phyloP scores from a whole-genome alignment of 495 filamentous ascomycete species.

The Neohortaea acidophila region DNA sequence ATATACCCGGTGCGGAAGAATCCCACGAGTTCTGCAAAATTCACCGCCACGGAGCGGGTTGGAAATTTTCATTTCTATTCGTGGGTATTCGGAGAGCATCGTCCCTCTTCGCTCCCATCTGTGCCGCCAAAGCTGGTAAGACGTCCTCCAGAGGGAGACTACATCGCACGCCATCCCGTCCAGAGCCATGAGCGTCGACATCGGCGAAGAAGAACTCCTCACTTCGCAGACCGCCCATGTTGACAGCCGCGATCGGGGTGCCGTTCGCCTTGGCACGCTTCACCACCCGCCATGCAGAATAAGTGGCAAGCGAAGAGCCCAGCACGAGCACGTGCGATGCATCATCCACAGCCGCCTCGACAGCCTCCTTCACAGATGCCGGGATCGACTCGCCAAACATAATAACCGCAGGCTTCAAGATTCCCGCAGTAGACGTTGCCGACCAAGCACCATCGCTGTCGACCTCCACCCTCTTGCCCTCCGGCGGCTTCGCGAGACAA shows the following conservation, averaged over 20 bases:
- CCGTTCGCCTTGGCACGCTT: slow-evolving; percentile 65
- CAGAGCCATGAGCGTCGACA: slow-evolving; percentile 13
- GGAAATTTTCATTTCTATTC: neutral
- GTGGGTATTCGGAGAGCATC: neutral
- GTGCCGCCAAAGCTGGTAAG: slow-evolving; percentile 21
- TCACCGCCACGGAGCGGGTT: slow-evolving; percentile 5
- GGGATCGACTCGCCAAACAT: slow-evolving; percentile 93
- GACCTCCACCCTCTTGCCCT: slow-evolving; percentile 51
- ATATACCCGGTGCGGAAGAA: too few species aligned
- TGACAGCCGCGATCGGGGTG: slow-evolving; percentile 54
- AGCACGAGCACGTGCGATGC: slow-evolving; percentile 61
- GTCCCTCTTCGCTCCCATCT: slow-evolving; percentile 1
- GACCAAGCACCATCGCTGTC: slow-evolving; percentile 73
- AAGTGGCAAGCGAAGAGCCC: slow-evolving; percentile 83
- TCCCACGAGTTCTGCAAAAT: too few species aligned
- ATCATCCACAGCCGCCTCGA: slow-evolving; percentile 63
- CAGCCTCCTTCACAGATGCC: slow-evolving; percentile 48
- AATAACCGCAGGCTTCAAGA: slow-evolving; percentile 79
- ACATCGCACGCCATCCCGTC: slow-evolving; percentile 19
- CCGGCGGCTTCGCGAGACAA: slow-evolving; percentile 58
- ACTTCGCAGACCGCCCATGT: slow-evolving; percentile 29
- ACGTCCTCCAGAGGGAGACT: slow-evolving; percentile 22
- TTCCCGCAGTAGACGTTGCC: slow-evolving; percentile 50
- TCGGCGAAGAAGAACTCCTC: slow-evolving; percentile 24
- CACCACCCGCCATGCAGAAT: slow-evolving; percentile 81